These are phyloP conservation scores for Eucalyptus guilfoylei DNA, from an alignment of 345 rosid species.

Conservation along the genomic window DNA sequence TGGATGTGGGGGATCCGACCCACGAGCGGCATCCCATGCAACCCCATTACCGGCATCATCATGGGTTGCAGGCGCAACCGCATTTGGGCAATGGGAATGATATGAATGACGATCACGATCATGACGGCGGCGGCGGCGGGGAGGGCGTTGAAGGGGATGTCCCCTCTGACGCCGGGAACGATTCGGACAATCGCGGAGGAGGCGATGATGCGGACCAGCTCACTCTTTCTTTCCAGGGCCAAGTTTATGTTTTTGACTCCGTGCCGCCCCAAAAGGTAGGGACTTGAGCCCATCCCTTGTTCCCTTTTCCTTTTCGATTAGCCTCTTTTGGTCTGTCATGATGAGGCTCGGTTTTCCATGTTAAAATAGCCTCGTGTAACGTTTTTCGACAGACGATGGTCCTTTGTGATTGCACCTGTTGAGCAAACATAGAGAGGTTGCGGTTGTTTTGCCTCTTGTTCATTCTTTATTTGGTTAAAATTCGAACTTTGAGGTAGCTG, in stretches of 20 bases:
- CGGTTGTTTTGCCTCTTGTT: neutral
- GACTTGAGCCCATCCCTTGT: neutral
- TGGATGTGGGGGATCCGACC: conserved; percentile 21
- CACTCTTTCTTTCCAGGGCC: conserved; percentile 66
- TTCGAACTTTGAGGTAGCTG: neutral
- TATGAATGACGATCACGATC: conserved; percentile 26
- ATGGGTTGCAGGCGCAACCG: conserved; percentile 12
- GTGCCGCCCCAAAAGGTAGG: neutral
- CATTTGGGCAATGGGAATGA: conserved; percentile 13
- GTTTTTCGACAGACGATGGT: neutral
- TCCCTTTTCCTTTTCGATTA: neutral
- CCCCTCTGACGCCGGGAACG: conserved; percentile 42
- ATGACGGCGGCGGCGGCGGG: neutral
- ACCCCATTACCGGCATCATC: conserved; percentile 27
- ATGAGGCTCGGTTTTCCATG: neutral
- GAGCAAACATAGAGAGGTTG: neutral
- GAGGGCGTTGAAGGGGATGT: conserved; percentile 28
- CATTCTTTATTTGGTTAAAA: neutral
- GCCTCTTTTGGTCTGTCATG: neutral
- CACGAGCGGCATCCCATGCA: conserved; percentile 22
- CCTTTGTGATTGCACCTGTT: neutral
- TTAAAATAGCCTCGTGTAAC: neutral
- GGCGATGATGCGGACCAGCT: conserved; percentile 44
- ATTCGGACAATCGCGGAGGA: conserved; percentile 20
- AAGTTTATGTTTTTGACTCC: conserved; percentile 20